Percentiles rank a stretch among this genome's conserved stretches.
Conservation (phyloP, 2,329 filamentous ascomycete species). For the Eurotiales sp. region DNA sequence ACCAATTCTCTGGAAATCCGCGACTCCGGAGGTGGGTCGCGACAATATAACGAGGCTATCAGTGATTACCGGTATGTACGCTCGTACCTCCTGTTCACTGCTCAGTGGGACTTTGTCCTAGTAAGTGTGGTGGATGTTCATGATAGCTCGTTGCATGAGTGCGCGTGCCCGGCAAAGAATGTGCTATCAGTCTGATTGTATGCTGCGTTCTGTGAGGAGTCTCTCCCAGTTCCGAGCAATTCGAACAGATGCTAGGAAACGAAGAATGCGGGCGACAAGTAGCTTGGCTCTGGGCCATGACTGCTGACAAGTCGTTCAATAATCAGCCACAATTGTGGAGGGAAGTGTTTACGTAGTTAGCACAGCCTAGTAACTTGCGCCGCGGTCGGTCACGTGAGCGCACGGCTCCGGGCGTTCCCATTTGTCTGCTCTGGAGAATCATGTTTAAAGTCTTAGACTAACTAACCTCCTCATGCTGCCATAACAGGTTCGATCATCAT, state of each 20-base stretch:
- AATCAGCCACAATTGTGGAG: constrained; percentile 4
- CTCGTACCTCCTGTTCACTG: not conserved
- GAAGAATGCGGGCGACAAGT: not conserved
- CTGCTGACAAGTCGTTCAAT: not conserved
- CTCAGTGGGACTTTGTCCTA: not conserved
- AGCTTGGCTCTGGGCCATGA: not conserved
- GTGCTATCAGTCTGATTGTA: not conserved
- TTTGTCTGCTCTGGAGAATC: too few species aligned
- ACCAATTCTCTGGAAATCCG: not conserved
- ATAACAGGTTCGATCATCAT: too few species aligned
- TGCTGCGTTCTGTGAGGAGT: too few species aligned
- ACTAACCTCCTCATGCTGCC: too few species aligned
- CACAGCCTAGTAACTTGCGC: too few species aligned
- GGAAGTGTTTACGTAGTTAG: not conserved
- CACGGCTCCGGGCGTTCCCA: not conserved
- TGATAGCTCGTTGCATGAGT: not conserved
- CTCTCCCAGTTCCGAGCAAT: not conserved
- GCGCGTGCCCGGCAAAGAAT: not conserved
- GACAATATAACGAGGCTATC: not conserved
- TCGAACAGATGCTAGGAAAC: not conserved
- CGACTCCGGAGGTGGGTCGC: constrained; percentile 6
- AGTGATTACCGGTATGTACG: not conserved
- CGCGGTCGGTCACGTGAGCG: constrained; percentile 2
- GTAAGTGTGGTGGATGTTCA: too few species aligned
- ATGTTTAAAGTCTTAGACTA: too few species aligned